Percentiles rank a stretch among this genome's conserved stretches.
Conservation (phyloP, 805 yeast species). For the Hanseniaspora vineae region DNA sequence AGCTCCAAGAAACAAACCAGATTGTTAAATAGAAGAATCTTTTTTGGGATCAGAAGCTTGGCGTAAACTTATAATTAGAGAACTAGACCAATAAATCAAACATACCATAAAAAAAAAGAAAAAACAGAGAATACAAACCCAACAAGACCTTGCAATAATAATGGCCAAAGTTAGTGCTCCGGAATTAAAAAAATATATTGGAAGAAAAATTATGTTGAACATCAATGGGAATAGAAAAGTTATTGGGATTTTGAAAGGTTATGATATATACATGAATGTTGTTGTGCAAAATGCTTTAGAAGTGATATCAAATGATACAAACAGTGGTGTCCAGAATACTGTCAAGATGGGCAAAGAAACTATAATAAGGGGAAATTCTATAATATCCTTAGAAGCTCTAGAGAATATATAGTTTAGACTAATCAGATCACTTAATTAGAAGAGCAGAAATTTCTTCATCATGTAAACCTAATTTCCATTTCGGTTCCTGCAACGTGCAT, state of each 20-base stretch:
- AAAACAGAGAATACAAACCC: not conserved
- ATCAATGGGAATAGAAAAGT: constrained; percentile 75
- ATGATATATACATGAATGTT: constrained; percentile 64
- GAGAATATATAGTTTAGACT: constrained; percentile 10
- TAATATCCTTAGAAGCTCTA: constrained; percentile 52
- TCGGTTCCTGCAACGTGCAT: constrained; percentile 51
- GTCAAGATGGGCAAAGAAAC: constrained; percentile 45
- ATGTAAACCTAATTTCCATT: constrained; percentile 42
- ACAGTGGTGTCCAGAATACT: not conserved
- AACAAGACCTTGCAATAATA: not conserved
- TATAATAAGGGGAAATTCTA: constrained; percentile 68
- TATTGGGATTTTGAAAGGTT: constrained; percentile 75
- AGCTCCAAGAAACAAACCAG: too few species aligned
- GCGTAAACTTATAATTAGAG: too few species aligned
- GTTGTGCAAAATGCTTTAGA: constrained; percentile 65
- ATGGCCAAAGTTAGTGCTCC: constrained; percentile 45
- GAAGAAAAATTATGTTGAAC: constrained; percentile 84
- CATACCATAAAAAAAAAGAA: not conserved
- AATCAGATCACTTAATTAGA: not conserved
- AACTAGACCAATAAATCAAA: not conserved
- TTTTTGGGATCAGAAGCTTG: too few species aligned
- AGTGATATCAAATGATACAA: constrained; percentile 23
- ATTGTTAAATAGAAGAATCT: too few species aligned
- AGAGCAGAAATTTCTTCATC: not conserved
- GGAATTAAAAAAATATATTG: constrained; percentile 58